phyloP scores from a whole-genome alignment of 805 yeast species.

The Saccharomyces mikatae region DNA sequence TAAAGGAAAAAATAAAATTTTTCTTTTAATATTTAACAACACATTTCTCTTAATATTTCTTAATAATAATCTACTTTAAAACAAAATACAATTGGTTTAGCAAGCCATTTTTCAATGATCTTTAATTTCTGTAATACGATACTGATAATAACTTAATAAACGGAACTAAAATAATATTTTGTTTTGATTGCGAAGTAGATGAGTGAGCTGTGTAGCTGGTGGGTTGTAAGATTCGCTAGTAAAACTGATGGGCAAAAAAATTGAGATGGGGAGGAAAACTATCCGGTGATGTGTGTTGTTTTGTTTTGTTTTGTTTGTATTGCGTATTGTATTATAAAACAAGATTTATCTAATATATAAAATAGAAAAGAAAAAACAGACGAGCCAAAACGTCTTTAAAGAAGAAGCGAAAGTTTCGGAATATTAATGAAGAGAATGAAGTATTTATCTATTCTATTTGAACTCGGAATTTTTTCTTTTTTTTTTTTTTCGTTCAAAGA shows the following conservation, averaged over 20 bases:
- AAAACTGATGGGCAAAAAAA: not conserved
- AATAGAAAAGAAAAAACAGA: not conserved
- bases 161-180: conserved; percentile 8
- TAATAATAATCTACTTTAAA: conserved; percentile 5
- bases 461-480: not conserved
- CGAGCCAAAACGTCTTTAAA: not conserved
- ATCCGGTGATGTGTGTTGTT: not conserved
- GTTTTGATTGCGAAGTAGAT: conserved; percentile 16
- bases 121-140: conserved; percentile 1
- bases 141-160: conserved; percentile 3
- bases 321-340: not conserved
- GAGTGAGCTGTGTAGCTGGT: not conserved
- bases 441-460: not conserved
- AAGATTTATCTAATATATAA: not conserved
- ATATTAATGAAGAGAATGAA: not conserved
- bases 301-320: not conserved
- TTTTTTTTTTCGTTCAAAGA: not conserved
- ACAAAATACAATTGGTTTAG: conserved; percentile 16
- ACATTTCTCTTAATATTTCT: not conserved
- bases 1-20: conserved; percentile 1
- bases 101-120: conserved; percentile 17
- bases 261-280: not conserved
- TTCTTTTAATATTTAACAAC: not conserved
- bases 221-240: not conserved
- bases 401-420: not conserved